These are phyloP conservation scores for Tulasnella sp. DNA, from an alignment of 768 basidiomycete genomes.

Conservation along the genomic window DNA sequence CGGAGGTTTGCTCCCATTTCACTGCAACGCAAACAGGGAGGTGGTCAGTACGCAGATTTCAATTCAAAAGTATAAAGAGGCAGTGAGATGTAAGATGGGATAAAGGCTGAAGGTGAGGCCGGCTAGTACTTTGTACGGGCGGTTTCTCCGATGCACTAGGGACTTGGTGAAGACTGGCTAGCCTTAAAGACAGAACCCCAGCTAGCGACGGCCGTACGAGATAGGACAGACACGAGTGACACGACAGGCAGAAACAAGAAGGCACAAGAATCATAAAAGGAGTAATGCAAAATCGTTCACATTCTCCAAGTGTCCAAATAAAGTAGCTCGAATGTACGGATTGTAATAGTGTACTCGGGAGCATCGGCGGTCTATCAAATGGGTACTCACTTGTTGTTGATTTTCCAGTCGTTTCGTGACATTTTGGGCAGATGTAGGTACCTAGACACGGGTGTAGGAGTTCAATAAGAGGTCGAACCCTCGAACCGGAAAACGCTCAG, in stretches of 20 bases:
- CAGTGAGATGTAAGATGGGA: not conserved
- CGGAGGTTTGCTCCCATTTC: conserved; percentile 25
- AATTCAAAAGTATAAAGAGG: not conserved
- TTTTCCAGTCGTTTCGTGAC: conserved; percentile 64
- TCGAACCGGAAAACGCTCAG: not conserved
- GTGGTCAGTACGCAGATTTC: not conserved
- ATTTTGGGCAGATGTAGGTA: conserved; percentile 60
- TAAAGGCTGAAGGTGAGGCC: not conserved
- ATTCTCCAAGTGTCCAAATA: conserved; percentile 11
- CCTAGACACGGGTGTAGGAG: conserved; percentile 46
- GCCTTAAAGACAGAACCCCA: not conserved
- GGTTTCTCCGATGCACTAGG: conserved; percentile 2
- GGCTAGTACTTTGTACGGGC: not conserved
- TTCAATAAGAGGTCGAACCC: not conserved
- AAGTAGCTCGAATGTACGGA: conserved; percentile 14
- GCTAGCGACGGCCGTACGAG: not conserved
- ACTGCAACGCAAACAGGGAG: not conserved
- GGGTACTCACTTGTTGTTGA: conserved; percentile 76
- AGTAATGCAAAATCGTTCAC: conserved; percentile 16
- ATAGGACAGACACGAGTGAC: not conserved
- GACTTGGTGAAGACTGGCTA: not conserved
- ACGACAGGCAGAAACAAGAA: not conserved
- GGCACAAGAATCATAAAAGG: not conserved
- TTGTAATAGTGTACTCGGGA: conserved; percentile 7
- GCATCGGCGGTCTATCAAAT: not conserved